Base-by-base conservation (phyloP, 2,329 filamentous ascomycete genomes). In the Zelopaecilomyces penicillatus region DNA sequence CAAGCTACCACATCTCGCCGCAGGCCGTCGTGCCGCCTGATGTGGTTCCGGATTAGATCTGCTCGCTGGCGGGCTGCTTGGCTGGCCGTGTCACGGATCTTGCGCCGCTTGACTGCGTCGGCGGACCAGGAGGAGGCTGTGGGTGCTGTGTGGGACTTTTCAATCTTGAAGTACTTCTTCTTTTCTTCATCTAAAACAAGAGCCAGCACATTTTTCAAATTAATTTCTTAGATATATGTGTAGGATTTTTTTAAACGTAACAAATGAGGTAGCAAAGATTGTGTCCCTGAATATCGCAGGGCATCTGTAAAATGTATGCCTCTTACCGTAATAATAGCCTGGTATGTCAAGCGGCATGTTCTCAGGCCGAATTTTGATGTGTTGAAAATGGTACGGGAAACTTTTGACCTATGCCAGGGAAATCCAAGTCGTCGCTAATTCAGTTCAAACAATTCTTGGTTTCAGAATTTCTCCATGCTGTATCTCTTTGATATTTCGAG, bases 121-220 rank as follows among this genome's bases (percentile, higher is more conserved):
- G 69, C 64, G 6, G 80, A 78, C 65, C 80, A 84, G 11, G 69
- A 62, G 0, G 74, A 67, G 6, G 60, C 62, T 2, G 65, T 50
- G 0, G 78, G 71, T 1, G 77, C 76, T 11, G 69, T 70, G 44
- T 74, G 69, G 34, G 75, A 69, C 38, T 70, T 73, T 57, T 83
- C 76, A 41, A 86, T 75, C 54, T 78, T 82, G 62, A 85, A 87
- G 56, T 85, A 87, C 51, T 78, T 82, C 33, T 73, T 73, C 59
- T 78, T 84, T 37, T 71, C 70, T 10, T 61, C 42, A 48, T 81
- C 78, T 80, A 43, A 6, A 30, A 10, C 1, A 5, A 12, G 26
- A 50, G 43, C 44, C 3, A 33, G 5, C 19, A 28, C 27, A 28
- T 10, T 12, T 19, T 19, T 19, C 19, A 19, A 19, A 19, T 19